Evolutionary conservation across 805 yeast species (phyloP).

Genomic region (Scheffersomyces ergatensis): DNA sequence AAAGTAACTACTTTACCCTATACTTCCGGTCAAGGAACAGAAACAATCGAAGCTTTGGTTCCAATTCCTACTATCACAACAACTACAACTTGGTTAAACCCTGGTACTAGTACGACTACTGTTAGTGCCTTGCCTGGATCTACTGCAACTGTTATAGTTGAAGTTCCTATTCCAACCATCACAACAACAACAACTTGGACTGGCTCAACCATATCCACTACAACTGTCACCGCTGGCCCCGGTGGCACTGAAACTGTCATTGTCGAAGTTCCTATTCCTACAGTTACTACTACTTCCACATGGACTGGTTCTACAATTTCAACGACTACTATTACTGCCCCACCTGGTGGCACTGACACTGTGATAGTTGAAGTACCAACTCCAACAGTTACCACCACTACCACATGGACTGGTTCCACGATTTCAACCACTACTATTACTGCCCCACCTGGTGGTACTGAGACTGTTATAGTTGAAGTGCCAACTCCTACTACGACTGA

Average conservation of each 20-base stretch:
- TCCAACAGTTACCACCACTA: background rate
- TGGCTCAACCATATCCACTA: background rate
- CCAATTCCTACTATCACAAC: slow-evolving; percentile 10
- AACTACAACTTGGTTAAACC: slow-evolving; percentile 2
- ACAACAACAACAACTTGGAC: slow-evolving; percentile 6
- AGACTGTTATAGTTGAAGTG: background rate
- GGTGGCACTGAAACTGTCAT: background rate
- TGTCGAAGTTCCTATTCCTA: background rate
- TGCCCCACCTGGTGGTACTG: background rate
- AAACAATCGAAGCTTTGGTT: slow-evolving; percentile 9
- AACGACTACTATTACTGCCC: slow-evolving; percentile 10
- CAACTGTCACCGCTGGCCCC: background rate
- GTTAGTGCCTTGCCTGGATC: background rate
- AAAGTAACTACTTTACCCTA: slow-evolving; percentile 7
- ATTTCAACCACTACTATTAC: background rate
- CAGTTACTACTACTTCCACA: background rate
- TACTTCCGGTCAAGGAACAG: slow-evolving; percentile 8
- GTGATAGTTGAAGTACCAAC: background rate
- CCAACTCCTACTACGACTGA: background rate
- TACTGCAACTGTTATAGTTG: background rate
- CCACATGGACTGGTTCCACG: background rate
- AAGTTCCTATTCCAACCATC: background rate
- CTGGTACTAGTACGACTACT: background rate
- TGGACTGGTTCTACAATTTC: slow-evolving; percentile 1
- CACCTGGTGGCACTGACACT: background rate